Evolutionary conservation across 768 basidiomycete species (phyloP), one percentile per base, ranked within the genome.

Genomic region (Daedalea quercina): DNA sequence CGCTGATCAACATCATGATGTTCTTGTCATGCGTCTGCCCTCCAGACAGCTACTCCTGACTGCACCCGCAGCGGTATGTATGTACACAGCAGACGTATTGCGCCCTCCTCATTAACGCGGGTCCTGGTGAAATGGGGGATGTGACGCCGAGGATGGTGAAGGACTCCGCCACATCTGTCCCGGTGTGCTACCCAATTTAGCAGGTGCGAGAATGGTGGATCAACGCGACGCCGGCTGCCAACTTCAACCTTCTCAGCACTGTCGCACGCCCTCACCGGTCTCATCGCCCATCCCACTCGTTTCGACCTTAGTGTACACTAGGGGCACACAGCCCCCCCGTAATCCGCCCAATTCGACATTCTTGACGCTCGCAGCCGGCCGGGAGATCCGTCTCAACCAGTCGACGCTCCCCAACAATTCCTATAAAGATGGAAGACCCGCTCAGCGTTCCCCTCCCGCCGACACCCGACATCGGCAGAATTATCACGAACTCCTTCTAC

Each of bases 251-350:
- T 19, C 37, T 15, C 37, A 40, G 34, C 48, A 23, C 22, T 26
- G 34, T 49, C 48, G 35, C 48, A 49, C 34, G 48, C 48, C 34
- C 28, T 49, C 48, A 19, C 48, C 34, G 48, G 34, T 20, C 28
- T 49, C 48, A 19, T 34, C 35, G 48, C 48, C 48, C 48, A 37
- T 33, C 22, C 23, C 46, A 17, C 33, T 49, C 34, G 48, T 49
- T 47, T 13, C 24, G n/a, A 13, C 46, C 46, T 40, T 40, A 40
- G 7, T 40, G 37, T 40, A 40, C 6, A 40, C 37, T 40, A 40
- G 37, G 37, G 15, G 37, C 19, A 40, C n/a, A 35, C 37, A 6
- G 37, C 19, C 37, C 37, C 37, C 37, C 37, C 17, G 4, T 15
- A 40, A 3, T 47, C 46, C 17, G 13, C n/a, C 13, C 4, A 22